These are phyloP conservation scores for Acer yangbiense DNA, from an alignment of 345 rosid species.

Conservation along the genomic window DNA sequence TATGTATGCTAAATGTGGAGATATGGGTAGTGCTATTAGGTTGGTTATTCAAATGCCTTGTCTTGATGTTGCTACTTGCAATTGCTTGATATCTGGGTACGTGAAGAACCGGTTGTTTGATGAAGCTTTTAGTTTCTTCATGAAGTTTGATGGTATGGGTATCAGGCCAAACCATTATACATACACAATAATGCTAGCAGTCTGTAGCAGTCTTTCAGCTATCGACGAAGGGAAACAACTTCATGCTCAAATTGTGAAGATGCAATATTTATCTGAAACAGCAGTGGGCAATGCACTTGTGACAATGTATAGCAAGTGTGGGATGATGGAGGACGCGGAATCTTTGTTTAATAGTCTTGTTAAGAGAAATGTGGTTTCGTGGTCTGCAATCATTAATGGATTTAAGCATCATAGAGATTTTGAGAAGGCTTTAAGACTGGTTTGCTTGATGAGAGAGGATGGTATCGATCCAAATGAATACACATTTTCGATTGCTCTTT, in stretches of 20 bases:
- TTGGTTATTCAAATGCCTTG: conserved; percentile 13
- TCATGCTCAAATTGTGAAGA: conserved; percentile 29
- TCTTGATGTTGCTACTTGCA: conserved; percentile 23
- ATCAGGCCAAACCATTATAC: conserved; percentile 26
- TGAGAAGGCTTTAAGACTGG: conserved; percentile 24
- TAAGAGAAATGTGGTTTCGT: conserved; percentile 26
- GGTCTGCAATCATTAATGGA: conserved; percentile 31
- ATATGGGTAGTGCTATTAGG: conserved; percentile 23
- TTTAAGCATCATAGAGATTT: conserved; percentile 23
- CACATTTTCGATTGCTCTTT: conserved; percentile 25
- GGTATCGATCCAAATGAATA: conserved; percentile 31
- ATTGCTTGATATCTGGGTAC: conserved; percentile 30
- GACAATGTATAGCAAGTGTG: conserved; percentile 32
- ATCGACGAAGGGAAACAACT: conserved; percentile 30
- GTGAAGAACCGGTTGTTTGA: conserved; percentile 20
- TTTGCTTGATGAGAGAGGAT: conserved; percentile 27
- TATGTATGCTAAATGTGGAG: conserved; percentile 36
- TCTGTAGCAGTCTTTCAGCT: conserved; percentile 20
- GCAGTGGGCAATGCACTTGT: conserved; percentile 32
- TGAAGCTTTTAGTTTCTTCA: conserved; percentile 33
- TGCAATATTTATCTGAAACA: conserved; percentile 26
- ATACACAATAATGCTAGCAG: conserved; percentile 21
- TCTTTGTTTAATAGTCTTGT: conserved; percentile 22
- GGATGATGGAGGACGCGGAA: conserved; percentile 28
- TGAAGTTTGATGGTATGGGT: conserved; percentile 17